Evolutionary conservation across 2,329 filamentous ascomycete species (phyloP).

Genomic region (Parascedosporium putredinis): DNA sequence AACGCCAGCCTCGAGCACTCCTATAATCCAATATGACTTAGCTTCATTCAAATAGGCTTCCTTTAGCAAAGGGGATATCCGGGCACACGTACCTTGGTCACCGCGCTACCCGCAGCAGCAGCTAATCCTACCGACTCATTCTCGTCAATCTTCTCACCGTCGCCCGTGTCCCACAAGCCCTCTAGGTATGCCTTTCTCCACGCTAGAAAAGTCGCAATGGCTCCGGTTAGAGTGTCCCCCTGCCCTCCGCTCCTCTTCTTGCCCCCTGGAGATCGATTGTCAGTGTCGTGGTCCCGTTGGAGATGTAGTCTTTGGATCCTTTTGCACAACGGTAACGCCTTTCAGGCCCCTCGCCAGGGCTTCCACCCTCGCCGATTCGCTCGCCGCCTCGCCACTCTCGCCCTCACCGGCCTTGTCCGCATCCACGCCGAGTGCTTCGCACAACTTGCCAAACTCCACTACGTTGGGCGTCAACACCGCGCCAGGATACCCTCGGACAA

Average conservation of each 20-base stretch:
- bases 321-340: slow-evolving; percentile 85
- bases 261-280: slow-evolving; percentile 71
- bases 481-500: slow-evolving; percentile 70
- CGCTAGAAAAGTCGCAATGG: slow-evolving; percentile 75
- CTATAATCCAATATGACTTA: slow-evolving; percentile 20
- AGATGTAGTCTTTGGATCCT: slow-evolving; percentile 73
- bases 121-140: slow-evolving; percentile 62
- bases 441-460: slow-evolving; percentile 79
- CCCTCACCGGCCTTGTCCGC: not conserved
- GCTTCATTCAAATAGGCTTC: not conserved
- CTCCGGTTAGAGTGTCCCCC: slow-evolving; percentile 88
- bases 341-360: slow-evolving; percentile 63
- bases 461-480: slow-evolving; percentile 93
- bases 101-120: slow-evolving; percentile 75
- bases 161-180: slow-evolving; percentile 57
- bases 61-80: not conserved
- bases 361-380: slow-evolving; percentile 43
- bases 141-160: slow-evolving; percentile 32
- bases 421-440: slow-evolving; percentile 62
- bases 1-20: slow-evolving; percentile 84
- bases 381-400: slow-evolving; percentile 17
- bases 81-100: slow-evolving; percentile 59
- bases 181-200: slow-evolving; percentile 86
- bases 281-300: slow-evolving; percentile 66
- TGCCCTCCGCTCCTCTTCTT: slow-evolving; percentile 88